Percentiles rank a stretch among this genome's conserved stretches.
Evolutionary conservation across 176 grass and related monocot genomes (phyloP).

Genomic region (Puya raimondii): DNA sequence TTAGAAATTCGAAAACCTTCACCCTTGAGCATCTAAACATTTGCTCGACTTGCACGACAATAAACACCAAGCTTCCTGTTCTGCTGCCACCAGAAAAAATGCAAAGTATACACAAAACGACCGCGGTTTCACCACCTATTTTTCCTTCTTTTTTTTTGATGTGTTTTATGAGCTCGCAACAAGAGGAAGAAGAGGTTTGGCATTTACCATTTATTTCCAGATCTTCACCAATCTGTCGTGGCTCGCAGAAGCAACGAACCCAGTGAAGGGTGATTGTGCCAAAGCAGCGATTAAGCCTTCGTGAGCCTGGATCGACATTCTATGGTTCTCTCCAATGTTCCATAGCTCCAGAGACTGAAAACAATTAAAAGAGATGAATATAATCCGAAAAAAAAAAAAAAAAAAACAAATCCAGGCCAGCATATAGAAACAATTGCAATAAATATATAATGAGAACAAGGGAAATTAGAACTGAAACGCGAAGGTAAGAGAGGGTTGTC

Average conservation of each 20-base stretch:
- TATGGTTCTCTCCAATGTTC: constrained; percentile 47
- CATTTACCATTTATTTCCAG: constrained; percentile 49
- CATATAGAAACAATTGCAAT: not conserved
- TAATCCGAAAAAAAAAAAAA: not conserved
- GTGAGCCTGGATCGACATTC: constrained; percentile 40
- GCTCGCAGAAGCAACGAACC: constrained; percentile 73
- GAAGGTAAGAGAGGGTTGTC: no score
- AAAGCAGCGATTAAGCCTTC: constrained; percentile 65
- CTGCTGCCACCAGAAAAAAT: no score
- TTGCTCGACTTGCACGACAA: no score
- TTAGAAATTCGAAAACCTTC: no score
- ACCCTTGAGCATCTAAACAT: no score
- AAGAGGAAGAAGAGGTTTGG: no score
- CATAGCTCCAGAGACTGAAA: constrained; percentile 86
- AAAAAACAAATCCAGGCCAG: not conserved
- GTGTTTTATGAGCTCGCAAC: no score
- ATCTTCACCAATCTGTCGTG: constrained; percentile 88
- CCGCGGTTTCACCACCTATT: no score
- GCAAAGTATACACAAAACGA: no score
- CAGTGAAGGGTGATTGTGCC: constrained; percentile 38
- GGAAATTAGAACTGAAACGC: not conserved
- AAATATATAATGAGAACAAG: not conserved
- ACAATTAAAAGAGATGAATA: not conserved
- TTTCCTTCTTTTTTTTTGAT: no score
- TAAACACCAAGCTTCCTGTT: no score